Evolutionary conservation across 2,329 filamentous ascomycete genomes (phyloP), one percentile per base, ranked within the genome.

Genomic region (Epichloe sibirici): DNA sequence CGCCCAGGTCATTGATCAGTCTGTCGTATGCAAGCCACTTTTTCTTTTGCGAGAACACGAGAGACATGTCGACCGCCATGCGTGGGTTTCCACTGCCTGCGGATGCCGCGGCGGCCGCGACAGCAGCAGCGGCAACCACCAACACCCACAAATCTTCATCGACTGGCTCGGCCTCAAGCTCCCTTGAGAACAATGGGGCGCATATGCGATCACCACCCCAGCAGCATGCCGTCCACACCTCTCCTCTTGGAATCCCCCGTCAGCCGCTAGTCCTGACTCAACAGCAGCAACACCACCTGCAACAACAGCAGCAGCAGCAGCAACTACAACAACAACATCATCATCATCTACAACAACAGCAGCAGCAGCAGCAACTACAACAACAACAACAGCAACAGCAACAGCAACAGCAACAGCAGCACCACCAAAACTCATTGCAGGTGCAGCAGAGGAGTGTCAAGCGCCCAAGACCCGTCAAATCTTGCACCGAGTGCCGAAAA

Each of bases 401-500:
- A 1, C 47, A 49, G 0, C 62, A 67, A 39, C 51, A 51, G n/a
- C 57, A 54, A 2, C 53, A 56, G 6, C 50, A 48, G 9, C 58
- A 55, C 37, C 56, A 56, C 39, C 62, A 62, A 21, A 48, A 49
- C 4, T 47, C 43, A 23, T 54, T 53, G 39, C 61, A 58, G 8
- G 59, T 62, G 35, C 65, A 62, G n/a, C 68, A 68, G 47, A 69
- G 72, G 48, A 75, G 73, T 57, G 75, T 78, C 49, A 78, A 78
- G 60, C 69, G 76, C 35, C 74, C 75, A 2, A 66, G 76, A 7
- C 76, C 76, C 3, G 76, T 78, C 56, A 79, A 79, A 61, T 78
- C 75, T 3, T 79, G 76, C 61, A 74, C 74, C 53, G 74, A 77
- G 58, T 79, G 78, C 58, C 71, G 78, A 51, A 79, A 79, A 61